phyloP scores from a whole-genome alignment of 1,284 basidiomycete genomes.

The Tilletia horrida region DNA sequence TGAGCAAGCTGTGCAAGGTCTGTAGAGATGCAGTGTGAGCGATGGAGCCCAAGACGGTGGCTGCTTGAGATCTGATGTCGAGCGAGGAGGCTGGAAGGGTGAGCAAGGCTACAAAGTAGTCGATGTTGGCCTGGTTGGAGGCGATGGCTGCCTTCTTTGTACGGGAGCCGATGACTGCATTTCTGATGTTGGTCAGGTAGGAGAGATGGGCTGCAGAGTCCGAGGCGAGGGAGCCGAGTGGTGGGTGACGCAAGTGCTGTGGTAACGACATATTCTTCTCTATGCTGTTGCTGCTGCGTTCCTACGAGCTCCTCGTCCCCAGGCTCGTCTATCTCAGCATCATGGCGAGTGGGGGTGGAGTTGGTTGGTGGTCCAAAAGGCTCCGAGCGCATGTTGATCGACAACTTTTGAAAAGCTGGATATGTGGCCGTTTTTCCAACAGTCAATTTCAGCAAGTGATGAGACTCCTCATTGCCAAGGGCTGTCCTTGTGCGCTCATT shows the following conservation, averaged over 20 bases:
- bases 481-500: too few species aligned
- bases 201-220: not conserved
- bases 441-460: too few species aligned
- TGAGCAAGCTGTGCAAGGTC: not conserved
- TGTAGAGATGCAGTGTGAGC: constrained; percentile 26
- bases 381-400: not conserved
- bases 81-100: constrained; percentile 15
- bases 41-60: constrained; percentile 31
- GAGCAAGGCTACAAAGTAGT: constrained; percentile 22
- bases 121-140: constrained; percentile 24
- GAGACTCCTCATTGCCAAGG: too few species aligned
- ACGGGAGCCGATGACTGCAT: constrained; percentile 28
- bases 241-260: not conserved
- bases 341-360: not conserved
- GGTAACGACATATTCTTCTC: not conserved
- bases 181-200: constrained; percentile 26
- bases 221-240: not conserved
- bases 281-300: not conserved
- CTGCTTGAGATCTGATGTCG: constrained; percentile 24
- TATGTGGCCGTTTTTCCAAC: too few species aligned
- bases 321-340: not conserved
- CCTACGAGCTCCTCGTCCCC: not conserved
- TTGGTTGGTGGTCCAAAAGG: not conserved
- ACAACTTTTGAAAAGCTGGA: too few species aligned
- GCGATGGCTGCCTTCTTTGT: constrained; percentile 25